Evolutionary conservation across 2,329 filamentous ascomycete species (phyloP).

Genomic region (Sporothrix euskadiensis): DNA sequence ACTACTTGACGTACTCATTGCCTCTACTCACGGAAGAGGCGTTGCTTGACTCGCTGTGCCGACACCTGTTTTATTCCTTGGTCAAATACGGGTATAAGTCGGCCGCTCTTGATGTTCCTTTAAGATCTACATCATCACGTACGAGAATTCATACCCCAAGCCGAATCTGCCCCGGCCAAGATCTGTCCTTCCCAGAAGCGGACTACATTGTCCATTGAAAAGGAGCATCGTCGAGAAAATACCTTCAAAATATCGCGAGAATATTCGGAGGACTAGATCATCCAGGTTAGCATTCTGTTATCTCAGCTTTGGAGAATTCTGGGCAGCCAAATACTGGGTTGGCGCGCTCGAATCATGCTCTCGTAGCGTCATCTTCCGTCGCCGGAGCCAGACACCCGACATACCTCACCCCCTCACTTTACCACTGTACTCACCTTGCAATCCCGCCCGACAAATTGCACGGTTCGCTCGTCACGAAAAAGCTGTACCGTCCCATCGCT

Average conservation of each 20-base stretch:
- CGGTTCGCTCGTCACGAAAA: conserved; percentile 62
- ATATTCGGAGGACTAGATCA: neutral
- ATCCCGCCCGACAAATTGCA: conserved; percentile 58
- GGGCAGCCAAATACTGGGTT: neutral
- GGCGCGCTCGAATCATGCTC: neutral
- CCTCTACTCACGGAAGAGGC: neutral
- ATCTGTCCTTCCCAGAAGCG: neutral
- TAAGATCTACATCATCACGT: neutral
- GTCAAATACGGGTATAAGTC: neutral
- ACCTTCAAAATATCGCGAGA: neutral
- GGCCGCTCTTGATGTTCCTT: neutral
- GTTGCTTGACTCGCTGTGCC: neutral
- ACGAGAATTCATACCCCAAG: neutral
- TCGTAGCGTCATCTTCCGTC: neutral
- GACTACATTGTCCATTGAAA: neutral
- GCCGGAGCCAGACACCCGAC: neutral
- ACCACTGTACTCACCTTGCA: conserved; percentile 37
- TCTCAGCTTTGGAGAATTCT: neutral
- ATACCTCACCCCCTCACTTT: neutral
- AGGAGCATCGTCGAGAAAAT: neutral
- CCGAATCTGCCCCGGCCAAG: neutral
- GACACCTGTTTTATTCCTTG: neutral
- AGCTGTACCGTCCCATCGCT: conserved; percentile 56
- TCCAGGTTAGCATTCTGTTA: neutral
- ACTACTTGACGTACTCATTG: too few relatives aligned